phyloP scores from a whole-genome alignment of 169 alveolate species.

The Babesia ovis region DNA sequence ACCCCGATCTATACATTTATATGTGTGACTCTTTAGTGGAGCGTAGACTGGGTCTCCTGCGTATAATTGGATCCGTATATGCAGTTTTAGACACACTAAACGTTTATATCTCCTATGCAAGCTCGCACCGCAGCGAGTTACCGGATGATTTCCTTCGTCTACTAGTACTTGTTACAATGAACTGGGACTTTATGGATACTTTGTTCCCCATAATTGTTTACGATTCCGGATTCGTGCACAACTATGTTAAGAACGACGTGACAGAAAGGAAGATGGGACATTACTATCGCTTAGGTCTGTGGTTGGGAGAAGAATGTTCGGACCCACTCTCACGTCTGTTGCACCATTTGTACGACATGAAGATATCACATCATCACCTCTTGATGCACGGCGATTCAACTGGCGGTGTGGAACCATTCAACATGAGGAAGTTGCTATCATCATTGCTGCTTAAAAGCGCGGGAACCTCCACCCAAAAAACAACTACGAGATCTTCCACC shows the following conservation, averaged over 20 bases:
- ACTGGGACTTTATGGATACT: constrained; percentile 52
- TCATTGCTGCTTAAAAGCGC: neutral
- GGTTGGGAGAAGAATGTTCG: constrained; percentile 47
- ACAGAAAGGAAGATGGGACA: constrained; percentile 22
- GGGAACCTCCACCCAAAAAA: neutral
- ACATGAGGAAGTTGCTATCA: neutral
- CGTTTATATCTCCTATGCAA: neutral
- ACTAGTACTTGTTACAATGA: constrained; percentile 10
- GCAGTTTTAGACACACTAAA: neutral
- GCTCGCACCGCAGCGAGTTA: neutral
- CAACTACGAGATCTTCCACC: neutral
- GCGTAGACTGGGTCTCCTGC: constrained; percentile 32
- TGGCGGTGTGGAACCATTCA: neutral
- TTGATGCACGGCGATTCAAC: constrained; percentile 12
- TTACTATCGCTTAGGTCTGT: constrained; percentile 29
- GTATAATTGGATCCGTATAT: constrained; percentile 31
- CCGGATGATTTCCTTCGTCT: constrained; percentile 23
- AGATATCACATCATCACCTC: neutral
- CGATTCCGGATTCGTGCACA: constrained; percentile 36
- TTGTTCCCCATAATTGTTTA: constrained; percentile 27
- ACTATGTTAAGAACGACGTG: constrained; percentile 30
- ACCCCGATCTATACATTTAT: constrained; percentile 6
- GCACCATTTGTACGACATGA: constrained; percentile 33
- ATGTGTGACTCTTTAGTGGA: constrained; percentile 30
- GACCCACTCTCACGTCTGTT: constrained; percentile 11